These are phyloP conservation scores for Chlamydomonas sp. DNA, from an alignment of 139 green algal species.

Conservation along the genomic window DNA sequence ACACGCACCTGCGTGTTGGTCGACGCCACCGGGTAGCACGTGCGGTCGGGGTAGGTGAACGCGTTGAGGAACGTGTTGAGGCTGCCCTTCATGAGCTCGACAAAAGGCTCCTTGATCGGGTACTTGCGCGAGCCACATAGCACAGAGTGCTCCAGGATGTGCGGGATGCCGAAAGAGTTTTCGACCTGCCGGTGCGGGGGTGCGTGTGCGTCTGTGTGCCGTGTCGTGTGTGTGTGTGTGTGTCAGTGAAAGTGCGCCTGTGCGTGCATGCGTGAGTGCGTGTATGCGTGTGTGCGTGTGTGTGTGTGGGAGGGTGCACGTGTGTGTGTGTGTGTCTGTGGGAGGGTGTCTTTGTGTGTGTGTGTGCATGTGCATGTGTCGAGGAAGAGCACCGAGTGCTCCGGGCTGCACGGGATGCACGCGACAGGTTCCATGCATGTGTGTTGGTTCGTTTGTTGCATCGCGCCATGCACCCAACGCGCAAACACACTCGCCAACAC, in stretches of 20 bases:
- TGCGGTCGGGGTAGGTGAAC: constrained; percentile 99
- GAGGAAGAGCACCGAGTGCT: no score
- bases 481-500: no score
- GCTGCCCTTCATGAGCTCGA: constrained; percentile 94
- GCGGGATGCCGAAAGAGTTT: constrained; percentile 75
- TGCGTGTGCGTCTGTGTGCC: no score
- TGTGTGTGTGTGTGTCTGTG: no score
- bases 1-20: constrained; percentile 55
- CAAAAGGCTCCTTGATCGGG: constrained; percentile 90
- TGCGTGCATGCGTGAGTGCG: no score
- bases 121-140: constrained; percentile 87
- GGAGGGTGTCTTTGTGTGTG: no score
- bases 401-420: not conserved
- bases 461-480: constrained; percentile 29
- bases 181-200: no score
- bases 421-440: not conserved
- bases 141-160: constrained; percentile 98
- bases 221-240: no score
- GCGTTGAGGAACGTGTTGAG: constrained; percentile 99
- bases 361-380: no score
- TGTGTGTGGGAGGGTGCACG: no score
- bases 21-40: constrained; percentile 94
- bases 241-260: no score
- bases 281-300: no score
- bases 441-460: constrained; percentile 28